These are phyloP conservation scores for Penicillium lividum DNA, from an alignment of 495 filamentous ascomycete species.

Conservation along the genomic window DNA sequence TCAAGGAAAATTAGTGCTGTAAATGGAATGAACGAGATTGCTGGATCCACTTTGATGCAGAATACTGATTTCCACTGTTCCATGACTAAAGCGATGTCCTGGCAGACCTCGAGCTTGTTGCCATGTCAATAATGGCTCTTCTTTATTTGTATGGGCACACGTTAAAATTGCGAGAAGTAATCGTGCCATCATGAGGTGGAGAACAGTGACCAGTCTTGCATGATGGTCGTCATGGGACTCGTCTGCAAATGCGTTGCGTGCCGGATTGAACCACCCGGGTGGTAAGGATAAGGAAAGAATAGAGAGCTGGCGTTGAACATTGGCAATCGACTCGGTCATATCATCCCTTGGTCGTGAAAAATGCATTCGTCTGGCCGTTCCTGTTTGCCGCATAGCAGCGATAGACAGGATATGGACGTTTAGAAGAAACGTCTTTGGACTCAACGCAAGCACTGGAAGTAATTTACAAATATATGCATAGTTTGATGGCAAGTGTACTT, in stretches of 20 bases:
- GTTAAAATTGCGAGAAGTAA: conserved; percentile 12
- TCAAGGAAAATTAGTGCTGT: conserved; percentile 20
- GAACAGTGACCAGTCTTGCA: conserved; percentile 16
- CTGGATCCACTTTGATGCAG: conserved; percentile 23
- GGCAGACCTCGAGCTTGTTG: conserved; percentile 19
- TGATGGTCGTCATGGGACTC: conserved; percentile 18
- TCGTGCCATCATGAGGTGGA: conserved; percentile 18
- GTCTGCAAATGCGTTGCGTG: conserved; percentile 21
- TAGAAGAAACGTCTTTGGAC: neutral
- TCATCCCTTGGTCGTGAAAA: conserved; percentile 1
- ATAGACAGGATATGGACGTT: conserved; percentile 13
- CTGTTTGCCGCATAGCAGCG: conserved; percentile 16
- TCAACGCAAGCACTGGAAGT: neutral
- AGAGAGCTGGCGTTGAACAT: conserved; percentile 18
- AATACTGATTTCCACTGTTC: conserved; percentile 23
- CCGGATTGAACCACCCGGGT: conserved; percentile 18
- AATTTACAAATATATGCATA: neutral
- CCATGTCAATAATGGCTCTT: conserved; percentile 19
- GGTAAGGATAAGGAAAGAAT: conserved; percentile 19
- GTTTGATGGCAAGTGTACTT: conserved; percentile 6
- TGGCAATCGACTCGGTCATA: conserved; percentile 3
- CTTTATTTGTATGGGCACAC: conserved; percentile 5
- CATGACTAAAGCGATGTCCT: conserved; percentile 18
- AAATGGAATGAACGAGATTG: conserved; percentile 22
- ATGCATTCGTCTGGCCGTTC: conserved; percentile 8